Percentiles rank a stretch among this genome's conserved stretches.
These are phyloP conservation scores for Aspergillus thermomutatus DNA, from an alignment of 2,329 filamentous ascomycete species.

Conservation along the genomic window DNA sequence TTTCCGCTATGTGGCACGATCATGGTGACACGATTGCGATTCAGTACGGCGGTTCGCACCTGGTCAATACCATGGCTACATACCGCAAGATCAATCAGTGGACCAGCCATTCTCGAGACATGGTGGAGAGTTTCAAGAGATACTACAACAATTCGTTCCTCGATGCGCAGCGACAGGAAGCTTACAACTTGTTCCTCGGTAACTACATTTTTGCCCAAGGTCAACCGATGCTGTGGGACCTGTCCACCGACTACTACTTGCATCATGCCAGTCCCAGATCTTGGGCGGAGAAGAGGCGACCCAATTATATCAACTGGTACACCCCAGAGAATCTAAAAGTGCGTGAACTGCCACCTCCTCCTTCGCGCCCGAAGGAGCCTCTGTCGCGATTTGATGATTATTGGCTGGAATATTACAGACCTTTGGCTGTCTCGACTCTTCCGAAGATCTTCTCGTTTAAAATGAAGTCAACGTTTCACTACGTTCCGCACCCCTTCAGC, in stretches of 20 bases:
- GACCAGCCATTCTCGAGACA: conserved; percentile 95
- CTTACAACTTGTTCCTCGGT: conserved; percentile 94
- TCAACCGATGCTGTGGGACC: conserved; percentile 94
- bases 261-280: conserved; percentile 80
- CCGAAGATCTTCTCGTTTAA: conserved; percentile 89
- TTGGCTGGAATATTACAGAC: conserved; percentile 96
- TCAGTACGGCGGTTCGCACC: conserved; percentile 93
- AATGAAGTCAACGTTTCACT: conserved; percentile 84
- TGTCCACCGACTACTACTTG: conserved; percentile 91
- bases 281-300: conserved; percentile 61
- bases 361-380: conserved; percentile 27
- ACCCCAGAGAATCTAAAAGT: conserved; percentile 68
- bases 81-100: conserved; percentile 99
- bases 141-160: conserved; percentile 99
- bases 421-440: conserved; percentile 81
- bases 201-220: conserved; percentile 88
- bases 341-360: conserved; percentile 53
- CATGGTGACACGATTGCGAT: conserved; percentile 97
- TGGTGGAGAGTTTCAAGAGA: conserved; percentile 98
- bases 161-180: conserved; percentile 95
- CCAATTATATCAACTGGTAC: conserved; percentile 88
- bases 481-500: conserved; percentile 72
- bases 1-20: conserved; percentile 97
- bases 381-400: conserved; percentile 76
- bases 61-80: conserved; percentile 99